phyloP scores from a whole-genome alignment of 2,329 filamentous ascomycete species.

The Uncinocarpus reesii region DNA sequence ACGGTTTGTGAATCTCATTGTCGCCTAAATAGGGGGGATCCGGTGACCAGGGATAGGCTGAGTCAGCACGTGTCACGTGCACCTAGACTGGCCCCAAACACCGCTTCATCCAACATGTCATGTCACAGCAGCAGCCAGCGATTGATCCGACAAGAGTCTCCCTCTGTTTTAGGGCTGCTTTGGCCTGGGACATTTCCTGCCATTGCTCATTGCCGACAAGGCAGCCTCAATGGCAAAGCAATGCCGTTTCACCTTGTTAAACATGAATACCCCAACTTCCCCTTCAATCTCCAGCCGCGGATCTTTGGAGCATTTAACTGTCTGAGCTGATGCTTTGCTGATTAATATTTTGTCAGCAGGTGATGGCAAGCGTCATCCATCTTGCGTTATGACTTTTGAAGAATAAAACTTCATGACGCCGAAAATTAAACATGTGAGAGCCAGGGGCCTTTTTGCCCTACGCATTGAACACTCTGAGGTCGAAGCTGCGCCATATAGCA shows the following conservation, averaged over 20 bases:
- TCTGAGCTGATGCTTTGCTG: background rate
- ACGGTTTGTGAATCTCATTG: no score
- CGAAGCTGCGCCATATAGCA: background rate
- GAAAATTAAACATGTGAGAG: no score
- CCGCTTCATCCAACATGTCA: background rate
- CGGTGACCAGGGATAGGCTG: no score
- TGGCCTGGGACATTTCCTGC: background rate
- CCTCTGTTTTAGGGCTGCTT: background rate
- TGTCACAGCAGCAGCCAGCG: no score
- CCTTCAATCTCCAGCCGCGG: background rate
- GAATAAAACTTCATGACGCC: no score
- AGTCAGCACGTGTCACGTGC: background rate
- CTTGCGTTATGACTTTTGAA: background rate
- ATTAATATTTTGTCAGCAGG: background rate
- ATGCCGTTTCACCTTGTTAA: background rate
- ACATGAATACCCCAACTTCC: background rate
- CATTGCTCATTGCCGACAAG: background rate
- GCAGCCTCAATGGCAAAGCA: background rate
- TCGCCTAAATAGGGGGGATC: no score
- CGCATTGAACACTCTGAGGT: background rate
- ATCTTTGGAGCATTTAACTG: background rate
- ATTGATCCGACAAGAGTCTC: background rate
- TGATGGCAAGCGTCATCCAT: background rate
- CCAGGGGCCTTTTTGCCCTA: no score
- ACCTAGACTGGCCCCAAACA: background rate